Percentiles rank a stretch among this genome's conserved stretches.
Evolutionary conservation across 1,284 basidiomycete species (phyloP).

Genomic region (Melampsora larici-populina): DNA sequence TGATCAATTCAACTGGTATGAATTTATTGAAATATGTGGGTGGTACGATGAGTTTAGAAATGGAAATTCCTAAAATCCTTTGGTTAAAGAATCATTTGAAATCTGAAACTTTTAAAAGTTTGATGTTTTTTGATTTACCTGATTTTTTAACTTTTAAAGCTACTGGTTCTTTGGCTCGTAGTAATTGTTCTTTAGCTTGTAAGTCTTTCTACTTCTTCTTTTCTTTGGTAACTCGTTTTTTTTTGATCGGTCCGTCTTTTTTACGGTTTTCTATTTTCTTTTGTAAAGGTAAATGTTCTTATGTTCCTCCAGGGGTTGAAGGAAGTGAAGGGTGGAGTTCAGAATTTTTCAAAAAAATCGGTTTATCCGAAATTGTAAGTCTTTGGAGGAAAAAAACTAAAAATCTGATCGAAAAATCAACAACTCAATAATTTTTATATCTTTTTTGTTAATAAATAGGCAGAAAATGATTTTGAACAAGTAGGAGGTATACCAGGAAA

Average conservation of each 20-base stretch:
- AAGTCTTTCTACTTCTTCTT: slow-evolving; percentile 12
- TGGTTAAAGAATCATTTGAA: slow-evolving; percentile 92
- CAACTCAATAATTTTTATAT: background rate
- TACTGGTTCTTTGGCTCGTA: slow-evolving; percentile 73
- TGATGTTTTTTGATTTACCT: slow-evolving; percentile 94
- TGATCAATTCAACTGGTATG: slow-evolving; percentile 80
- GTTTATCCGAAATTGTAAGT: slow-evolving; percentile 65
- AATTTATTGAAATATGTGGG: slow-evolving; percentile 91
- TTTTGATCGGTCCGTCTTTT: background rate
- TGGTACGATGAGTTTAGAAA: slow-evolving; percentile 90
- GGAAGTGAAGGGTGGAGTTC: slow-evolving; percentile 70
- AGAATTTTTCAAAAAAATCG: slow-evolving; percentile 81
- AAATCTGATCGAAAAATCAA: background rate
- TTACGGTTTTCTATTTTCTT: slow-evolving; percentile 16
- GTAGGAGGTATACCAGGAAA: slow-evolving; percentile 68
- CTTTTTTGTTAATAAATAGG: slow-evolving; percentile 47
- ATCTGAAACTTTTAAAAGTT: slow-evolving; percentile 67
- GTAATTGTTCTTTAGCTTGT: slow-evolving; percentile 89
- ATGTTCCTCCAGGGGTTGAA: slow-evolving; percentile 67
- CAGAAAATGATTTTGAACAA: slow-evolving; percentile 66
- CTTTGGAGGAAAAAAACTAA: no score
- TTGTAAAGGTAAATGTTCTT: slow-evolving; percentile 71
- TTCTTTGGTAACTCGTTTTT: no score
- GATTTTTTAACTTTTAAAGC: slow-evolving; percentile 94
- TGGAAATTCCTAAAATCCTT: slow-evolving; percentile 94